These are phyloP conservation scores for Phytophthora sp. DNA, from an alignment of 352 stramenopile genomes.

Conservation along the genomic window DNA sequence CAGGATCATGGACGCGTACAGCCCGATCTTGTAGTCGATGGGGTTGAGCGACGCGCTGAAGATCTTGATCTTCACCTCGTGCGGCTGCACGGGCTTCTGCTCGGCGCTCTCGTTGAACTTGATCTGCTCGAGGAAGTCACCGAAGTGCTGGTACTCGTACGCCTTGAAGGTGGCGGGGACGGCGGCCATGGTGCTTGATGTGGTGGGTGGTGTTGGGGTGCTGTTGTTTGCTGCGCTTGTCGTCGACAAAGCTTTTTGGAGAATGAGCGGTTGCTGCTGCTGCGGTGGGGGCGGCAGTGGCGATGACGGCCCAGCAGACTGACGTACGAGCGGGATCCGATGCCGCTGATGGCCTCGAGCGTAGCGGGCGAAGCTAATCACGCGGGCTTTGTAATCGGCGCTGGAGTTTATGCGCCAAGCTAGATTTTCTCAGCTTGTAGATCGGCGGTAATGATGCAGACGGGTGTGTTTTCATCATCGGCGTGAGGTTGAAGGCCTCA, in stretches of 20 bases:
- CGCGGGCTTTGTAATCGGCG: background rate
- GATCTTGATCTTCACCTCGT: constrained; percentile 40
- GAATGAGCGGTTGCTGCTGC: no score
- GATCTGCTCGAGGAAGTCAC: constrained; percentile 31
- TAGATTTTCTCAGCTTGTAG: background rate
- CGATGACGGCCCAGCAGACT: no score
- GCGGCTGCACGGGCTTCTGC: constrained; percentile 20
- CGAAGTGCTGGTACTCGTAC: constrained; percentile 42
- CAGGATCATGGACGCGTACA: constrained; percentile 24
- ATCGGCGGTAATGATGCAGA: background rate
- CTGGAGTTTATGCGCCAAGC: background rate
- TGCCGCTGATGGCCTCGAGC: background rate
- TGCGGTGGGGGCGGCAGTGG: no score
- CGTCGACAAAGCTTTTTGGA: constrained; percentile 13
- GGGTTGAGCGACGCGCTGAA: constrained; percentile 37
- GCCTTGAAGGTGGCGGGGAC: constrained; percentile 27
- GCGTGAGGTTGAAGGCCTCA: background rate
- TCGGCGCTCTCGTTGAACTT: constrained; percentile 23
- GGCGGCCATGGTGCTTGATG: constrained; percentile 9
- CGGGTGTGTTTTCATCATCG: constrained; percentile 10
- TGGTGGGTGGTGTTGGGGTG: background rate
- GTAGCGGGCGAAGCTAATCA: background rate
- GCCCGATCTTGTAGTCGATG: constrained; percentile 27
- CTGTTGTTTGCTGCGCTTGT: constrained; percentile 10
- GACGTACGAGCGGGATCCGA: no score